These are phyloP conservation scores for Xerocomus brunneocitrinus DNA, from an alignment of 768 basidiomycete species.

Conservation along the genomic window DNA sequence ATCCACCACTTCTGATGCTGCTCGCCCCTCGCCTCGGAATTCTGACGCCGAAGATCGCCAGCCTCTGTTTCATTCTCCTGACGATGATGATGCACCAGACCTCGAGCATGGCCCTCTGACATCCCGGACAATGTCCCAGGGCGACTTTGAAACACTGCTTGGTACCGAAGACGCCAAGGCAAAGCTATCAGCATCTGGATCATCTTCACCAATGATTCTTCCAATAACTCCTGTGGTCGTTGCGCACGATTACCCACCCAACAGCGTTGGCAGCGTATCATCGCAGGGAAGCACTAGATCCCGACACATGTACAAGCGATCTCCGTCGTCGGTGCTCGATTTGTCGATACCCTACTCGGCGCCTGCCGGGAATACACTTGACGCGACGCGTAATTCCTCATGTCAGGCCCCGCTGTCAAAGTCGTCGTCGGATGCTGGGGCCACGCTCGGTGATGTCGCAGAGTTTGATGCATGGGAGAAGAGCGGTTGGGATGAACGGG, in stretches of 20 bases:
- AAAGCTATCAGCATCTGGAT: slow-evolving; percentile 11
- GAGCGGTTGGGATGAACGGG: slow-evolving; percentile 41
- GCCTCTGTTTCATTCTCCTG: slow-evolving; percentile 60
- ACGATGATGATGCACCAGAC: slow-evolving; percentile 49
- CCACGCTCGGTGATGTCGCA: neutral
- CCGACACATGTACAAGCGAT: slow-evolving; percentile 27
- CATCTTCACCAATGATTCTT: slow-evolving; percentile 16
- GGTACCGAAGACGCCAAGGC: slow-evolving; percentile 11
- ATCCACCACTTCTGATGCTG: slow-evolving; percentile 36
- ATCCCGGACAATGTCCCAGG: slow-evolving; percentile 33
- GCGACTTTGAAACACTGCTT: slow-evolving; percentile 19
- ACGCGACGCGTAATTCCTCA: slow-evolving; percentile 8
- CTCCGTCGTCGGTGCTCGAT: slow-evolving; percentile 40
- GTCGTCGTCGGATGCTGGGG: neutral
- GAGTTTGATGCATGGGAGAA: slow-evolving; percentile 37
- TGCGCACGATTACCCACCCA: slow-evolving; percentile 53
- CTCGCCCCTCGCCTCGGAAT: slow-evolving; percentile 37
- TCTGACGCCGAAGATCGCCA: slow-evolving; percentile 46
- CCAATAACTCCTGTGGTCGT: slow-evolving; percentile 3
- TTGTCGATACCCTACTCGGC: slow-evolving; percentile 26
- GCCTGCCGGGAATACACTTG: slow-evolving; percentile 36
- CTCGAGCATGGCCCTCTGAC: slow-evolving; percentile 42
- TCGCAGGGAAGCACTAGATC: slow-evolving; percentile 20
- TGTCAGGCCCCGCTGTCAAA: slow-evolving; percentile 2
- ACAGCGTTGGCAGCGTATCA: slow-evolving; percentile 38